Evolutionary conservation across 371 early-diverging fungal genomes (phyloP).

Genomic region (Zopfochytrium polystomum): DNA sequence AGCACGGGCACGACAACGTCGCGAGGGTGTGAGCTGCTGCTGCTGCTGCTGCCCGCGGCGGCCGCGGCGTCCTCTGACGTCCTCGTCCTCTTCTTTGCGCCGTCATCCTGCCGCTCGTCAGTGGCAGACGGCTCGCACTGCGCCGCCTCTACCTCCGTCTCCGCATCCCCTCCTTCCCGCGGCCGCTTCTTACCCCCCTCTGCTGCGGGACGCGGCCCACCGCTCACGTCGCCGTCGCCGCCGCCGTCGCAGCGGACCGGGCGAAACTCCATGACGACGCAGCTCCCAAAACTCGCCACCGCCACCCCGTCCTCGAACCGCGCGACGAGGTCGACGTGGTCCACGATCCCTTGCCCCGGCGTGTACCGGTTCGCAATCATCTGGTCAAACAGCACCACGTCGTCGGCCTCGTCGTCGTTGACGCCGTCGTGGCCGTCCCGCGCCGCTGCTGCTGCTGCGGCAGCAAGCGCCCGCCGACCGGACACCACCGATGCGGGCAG

Average conservation of each 20-base stretch:
- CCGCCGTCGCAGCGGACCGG: constrained; percentile 4
- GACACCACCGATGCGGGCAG: too few relatives aligned
- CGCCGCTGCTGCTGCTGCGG: too few relatives aligned
- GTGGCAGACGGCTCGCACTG: too few relatives aligned
- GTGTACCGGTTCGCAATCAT: constrained; percentile 34
- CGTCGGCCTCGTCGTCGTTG: too few relatives aligned
- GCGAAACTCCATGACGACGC: constrained; percentile 30
- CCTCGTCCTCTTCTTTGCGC: neutral
- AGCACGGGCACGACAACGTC: constrained; percentile 5
- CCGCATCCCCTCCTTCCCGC: too few relatives aligned
- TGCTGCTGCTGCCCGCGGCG: neutral
- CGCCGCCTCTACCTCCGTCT: too few relatives aligned
- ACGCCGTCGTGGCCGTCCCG: too few relatives aligned
- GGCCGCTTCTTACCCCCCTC: too few relatives aligned
- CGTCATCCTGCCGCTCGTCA: too few relatives aligned
- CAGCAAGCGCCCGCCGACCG: too few relatives aligned
- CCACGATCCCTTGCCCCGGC: constrained; percentile 29
- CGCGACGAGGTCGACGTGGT: constrained; percentile 32
- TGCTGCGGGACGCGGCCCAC: too few relatives aligned
- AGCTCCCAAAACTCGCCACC: constrained; percentile 16
- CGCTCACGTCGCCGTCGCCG: too few relatives aligned
- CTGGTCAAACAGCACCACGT: constrained; percentile 32
- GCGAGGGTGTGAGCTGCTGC: neutral
- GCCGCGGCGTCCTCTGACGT: neutral
- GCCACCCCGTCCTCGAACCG: constrained; percentile 33